These are phyloP conservation scores for Globisporangium polare DNA, from an alignment of 352 stramenopile genomes.

Conservation along the genomic window DNA sequence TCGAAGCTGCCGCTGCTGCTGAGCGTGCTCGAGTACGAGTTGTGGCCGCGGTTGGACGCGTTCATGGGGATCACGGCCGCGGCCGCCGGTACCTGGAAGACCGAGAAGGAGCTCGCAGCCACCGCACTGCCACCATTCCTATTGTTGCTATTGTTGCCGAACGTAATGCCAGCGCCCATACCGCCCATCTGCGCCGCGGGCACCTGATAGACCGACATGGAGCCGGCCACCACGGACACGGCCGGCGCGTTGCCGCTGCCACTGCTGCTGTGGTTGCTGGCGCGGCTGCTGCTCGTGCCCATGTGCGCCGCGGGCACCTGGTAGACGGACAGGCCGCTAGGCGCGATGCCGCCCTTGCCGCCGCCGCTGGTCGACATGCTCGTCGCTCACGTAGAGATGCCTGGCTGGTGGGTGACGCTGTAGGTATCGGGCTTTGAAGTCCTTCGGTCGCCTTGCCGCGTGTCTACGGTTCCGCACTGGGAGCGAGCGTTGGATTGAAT, in stretches of 20 bases:
- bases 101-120: slow-evolving; percentile 43
- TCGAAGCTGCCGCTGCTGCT: slow-evolving; percentile 15
- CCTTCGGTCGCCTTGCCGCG: too few relatives aligned
- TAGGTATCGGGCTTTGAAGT: too few relatives aligned
- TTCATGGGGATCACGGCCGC: slow-evolving; percentile 7
- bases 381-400: too few relatives aligned
- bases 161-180: neutral
- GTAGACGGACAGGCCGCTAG: too few relatives aligned
- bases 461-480: too few relatives aligned
- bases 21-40: slow-evolving; percentile 11
- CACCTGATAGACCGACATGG: slow-evolving; percentile 2
- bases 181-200: neutral
- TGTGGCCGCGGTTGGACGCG: neutral
- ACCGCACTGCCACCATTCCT: neutral
- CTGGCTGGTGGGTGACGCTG: too few relatives aligned
- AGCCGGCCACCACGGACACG: neutral
- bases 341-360: too few relatives aligned
- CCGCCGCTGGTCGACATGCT: neutral
- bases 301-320: too few relatives aligned
- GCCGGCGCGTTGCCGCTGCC: neutral
- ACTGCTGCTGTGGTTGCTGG: neutral
- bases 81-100: slow-evolving; percentile 59
- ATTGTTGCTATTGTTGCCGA: neutral
- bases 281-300: neutral
- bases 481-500: too few relatives aligned